Evolutionary conservation across 2,329 filamentous ascomycete genomes (phyloP), one percentile per base, ranked within the genome.

Genomic region (Apiospora pterosperma): DNA sequence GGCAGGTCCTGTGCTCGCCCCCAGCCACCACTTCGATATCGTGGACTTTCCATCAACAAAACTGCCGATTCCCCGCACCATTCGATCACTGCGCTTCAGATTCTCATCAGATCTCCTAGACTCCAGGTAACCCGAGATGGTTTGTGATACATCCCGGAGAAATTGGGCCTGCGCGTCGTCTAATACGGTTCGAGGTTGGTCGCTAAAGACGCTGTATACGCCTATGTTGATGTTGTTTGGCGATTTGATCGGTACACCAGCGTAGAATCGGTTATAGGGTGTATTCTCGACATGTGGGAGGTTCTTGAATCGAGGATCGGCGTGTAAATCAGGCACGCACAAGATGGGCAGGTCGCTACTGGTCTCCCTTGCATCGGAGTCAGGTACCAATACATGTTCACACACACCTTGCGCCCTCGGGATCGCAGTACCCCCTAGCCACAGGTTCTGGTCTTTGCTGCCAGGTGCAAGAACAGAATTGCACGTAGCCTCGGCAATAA

Each of bases 401-500:
- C 76, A 77, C 4, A 78, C 69, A 31, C 72, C 71, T 41, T 66
- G 65, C 1, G 67, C 41, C 14, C 76, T 70, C 3, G 75, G 75
- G 7, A 77, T 71, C 31, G 72, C 73, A 5, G 70, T 73, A 0
- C 74, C 73, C 61, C 73, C 72, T 2, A 75, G 69, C 69, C 71
- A 70, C 2, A 72, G 59, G 19, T 69, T 59, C 8, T 55, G 25
- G 7, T 19, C 59, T 67, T 65, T 31, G 11, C 42, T 23, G 14
- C 65, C 62, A 12, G 58, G 55, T 41, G 25, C 52, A 5, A 85
- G 69, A 0, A 77, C 78, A 3, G 79, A 73, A 1, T 74, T 75
- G 1, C 76, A 75, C 1, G 82, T 83, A 6, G 83, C 81, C 66
- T 86, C 84, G 62, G 83, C 82, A 19, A 86, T 73, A 23, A 86